phyloP scores from a whole-genome alignment of 306 rosid genomes.

The Cucurbita pepo region DNA sequence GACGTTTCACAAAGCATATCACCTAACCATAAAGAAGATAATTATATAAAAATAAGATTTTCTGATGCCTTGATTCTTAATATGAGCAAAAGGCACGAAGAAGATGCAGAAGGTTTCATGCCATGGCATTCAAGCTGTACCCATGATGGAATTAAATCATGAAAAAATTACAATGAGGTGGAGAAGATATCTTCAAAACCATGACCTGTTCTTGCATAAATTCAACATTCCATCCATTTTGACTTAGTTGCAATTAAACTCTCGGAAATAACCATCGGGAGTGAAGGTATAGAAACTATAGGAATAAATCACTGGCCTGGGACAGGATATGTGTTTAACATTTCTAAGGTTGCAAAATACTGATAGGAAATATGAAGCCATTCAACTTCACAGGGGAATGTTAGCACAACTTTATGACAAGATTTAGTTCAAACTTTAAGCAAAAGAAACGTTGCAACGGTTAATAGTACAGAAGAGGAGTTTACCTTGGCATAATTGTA shows the following conservation, averaged over 20 bases:
- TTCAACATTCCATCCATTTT: background rate
- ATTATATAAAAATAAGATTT: background rate
- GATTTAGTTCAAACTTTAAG: background rate
- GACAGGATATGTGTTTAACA: background rate
- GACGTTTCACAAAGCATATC: background rate
- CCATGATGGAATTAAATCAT: background rate
- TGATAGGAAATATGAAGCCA: background rate
- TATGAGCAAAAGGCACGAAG: background rate
- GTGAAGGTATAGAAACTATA: background rate
- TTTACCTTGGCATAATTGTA: constrained; percentile 84
- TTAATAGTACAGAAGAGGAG: background rate
- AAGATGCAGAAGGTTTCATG: background rate
- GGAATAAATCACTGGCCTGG: background rate
- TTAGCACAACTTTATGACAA: background rate
- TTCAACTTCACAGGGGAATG: background rate
- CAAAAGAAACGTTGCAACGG: background rate
- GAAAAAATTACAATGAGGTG: background rate
- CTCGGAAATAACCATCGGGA: background rate
- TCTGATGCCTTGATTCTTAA: background rate
- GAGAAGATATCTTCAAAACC: background rate
- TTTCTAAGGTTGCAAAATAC: background rate
- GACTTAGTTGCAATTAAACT: background rate
- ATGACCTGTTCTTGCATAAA: background rate
- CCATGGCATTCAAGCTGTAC: background rate
- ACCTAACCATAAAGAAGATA: background rate